Base-by-base conservation (phyloP, 2,329 filamentous ascomycete species). In the Tolypocladium amazonense region DNA sequence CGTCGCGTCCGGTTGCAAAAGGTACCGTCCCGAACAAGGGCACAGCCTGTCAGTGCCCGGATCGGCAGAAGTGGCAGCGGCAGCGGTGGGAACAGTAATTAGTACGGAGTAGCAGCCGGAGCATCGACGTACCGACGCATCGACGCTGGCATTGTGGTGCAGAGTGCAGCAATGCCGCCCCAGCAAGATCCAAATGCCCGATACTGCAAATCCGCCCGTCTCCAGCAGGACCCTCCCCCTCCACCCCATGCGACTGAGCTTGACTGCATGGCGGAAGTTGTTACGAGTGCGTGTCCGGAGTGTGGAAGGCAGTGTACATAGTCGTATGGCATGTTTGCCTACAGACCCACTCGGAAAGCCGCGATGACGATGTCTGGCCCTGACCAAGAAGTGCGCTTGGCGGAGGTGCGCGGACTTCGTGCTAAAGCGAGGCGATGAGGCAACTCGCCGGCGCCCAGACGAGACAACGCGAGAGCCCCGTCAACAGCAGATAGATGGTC, bases 11-110 rank as follows among this genome's bases (percentile, higher is more conserved):
- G 33, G 47, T 56, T 50, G 59, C 57, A 43, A 61, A 58, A 58
- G 55, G 61, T 61, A 62, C 61, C 61, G 59, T 39, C 55, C 57
- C 45, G 14, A 15, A 23, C 54, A 53, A 54, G 53, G 20, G 23
- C 41, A 25, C 39, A 30, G 54, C 43, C 37, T 23, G 47, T 35
- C 54, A 53, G 43, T 45, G 35, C 39, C 25, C 27, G 43, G 58
- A 39, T 56, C 58, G 53, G 56, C 52, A 41, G 52, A 2, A n/a
- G 9, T 20, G 20, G 30, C 11, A n/a, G 55, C 15, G 14, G 35
- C 4, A 37, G 35, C 20, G 5, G 43, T 25, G n/a, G 43, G 9
- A 47, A 25, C 23, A 3, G 43, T 47, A n/a, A 7, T 8, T 25
- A 18, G n/a, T n/a, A 20, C 39, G n/a, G 52, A n/a, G 33, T 25